phyloP scores from a whole-genome alignment of 2,329 filamentous ascomycete genomes.

The Colletotrichum chlorophyti region DNA sequence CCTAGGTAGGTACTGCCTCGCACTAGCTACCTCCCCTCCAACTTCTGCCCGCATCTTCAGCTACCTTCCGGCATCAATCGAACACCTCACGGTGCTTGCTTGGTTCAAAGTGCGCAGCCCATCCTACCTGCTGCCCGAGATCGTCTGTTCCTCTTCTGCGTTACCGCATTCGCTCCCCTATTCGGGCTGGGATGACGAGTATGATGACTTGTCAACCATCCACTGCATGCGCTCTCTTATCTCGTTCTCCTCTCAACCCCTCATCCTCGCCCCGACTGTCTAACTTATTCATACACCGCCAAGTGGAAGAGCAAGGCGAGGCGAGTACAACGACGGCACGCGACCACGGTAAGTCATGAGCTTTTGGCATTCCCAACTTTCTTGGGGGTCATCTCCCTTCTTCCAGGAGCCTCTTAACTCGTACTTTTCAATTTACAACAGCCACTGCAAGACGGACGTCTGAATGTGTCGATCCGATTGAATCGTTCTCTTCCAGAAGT shows the following conservation, averaged over 20 bases:
- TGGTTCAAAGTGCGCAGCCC: too few relatives aligned
- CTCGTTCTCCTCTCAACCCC: background rate
- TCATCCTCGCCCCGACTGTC: conserved; percentile 9
- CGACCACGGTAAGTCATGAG: background rate
- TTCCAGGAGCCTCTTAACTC: too few relatives aligned
- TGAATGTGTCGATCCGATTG: conserved; percentile 4
- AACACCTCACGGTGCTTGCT: background rate
- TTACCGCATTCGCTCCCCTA: background rate
- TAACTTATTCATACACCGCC: conserved; percentile 20
- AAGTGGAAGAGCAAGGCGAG: background rate
- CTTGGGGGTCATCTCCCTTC: too few relatives aligned
- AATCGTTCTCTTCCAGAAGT: background rate
- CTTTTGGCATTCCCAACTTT: background rate
- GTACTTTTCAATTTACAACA: background rate
- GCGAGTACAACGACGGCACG: background rate
- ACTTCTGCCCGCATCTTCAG: background rate
- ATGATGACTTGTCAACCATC: conserved; percentile 27
- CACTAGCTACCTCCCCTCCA: background rate
- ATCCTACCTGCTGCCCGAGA: too few relatives aligned
- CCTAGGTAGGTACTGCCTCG: too few relatives aligned
- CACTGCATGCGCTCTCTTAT: conserved; percentile 2
- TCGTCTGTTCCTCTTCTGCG: background rate
- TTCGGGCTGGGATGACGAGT: too few relatives aligned
- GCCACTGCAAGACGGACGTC: background rate
- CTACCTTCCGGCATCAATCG: background rate